Conservation (phyloP, 1,284 basidiomycete species). For the Pseudozyma pruni region DNA sequence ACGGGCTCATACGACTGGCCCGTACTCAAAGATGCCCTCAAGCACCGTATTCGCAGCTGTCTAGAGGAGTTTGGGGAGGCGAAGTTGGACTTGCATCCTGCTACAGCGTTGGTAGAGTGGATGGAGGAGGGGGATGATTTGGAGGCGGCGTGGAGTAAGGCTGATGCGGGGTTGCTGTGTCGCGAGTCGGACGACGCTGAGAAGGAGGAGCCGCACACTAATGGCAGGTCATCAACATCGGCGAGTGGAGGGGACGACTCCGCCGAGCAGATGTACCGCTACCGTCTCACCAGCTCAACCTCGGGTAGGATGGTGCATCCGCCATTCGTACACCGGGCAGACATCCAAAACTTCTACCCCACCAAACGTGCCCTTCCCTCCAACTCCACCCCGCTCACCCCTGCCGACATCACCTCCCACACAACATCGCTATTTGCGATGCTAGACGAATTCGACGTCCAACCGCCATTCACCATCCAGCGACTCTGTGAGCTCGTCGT, state of each 20-base stretch:
- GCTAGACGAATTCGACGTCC: slow-evolving; percentile 52
- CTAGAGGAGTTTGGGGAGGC: slow-evolving; percentile 16
- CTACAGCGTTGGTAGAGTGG: slow-evolving; percentile 11
- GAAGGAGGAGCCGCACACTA: too few species aligned
- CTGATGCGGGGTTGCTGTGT: slow-evolving; percentile 3
- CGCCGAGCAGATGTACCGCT: too few species aligned
- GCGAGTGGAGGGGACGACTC: not conserved
- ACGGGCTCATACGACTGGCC: slow-evolving; percentile 26
- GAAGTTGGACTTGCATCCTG: slow-evolving; percentile 20
- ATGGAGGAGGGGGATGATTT: not conserved
- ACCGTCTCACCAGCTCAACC: too few species aligned
- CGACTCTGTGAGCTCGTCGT: slow-evolving; percentile 47
- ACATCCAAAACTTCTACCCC: slow-evolving; percentile 33
- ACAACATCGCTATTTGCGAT: slow-evolving; percentile 14
- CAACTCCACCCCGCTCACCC: slow-evolving; percentile 1
- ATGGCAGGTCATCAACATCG: too few species aligned
- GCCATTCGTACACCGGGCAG: slow-evolving; percentile 15
- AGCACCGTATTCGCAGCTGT: slow-evolving; percentile 20
- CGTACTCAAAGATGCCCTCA: slow-evolving; percentile 44
- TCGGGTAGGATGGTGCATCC: not conserved
- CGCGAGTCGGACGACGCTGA: not conserved
- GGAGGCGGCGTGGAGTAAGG: not conserved
- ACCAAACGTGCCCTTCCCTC: slow-evolving; percentile 15
- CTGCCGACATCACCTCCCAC: not conserved
- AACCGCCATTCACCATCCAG: slow-evolving; percentile 59